These are phyloP conservation scores for Rhizoctonia solani DNA, from an alignment of 1,284 basidiomycete genomes.

Conservation along the genomic window DNA sequence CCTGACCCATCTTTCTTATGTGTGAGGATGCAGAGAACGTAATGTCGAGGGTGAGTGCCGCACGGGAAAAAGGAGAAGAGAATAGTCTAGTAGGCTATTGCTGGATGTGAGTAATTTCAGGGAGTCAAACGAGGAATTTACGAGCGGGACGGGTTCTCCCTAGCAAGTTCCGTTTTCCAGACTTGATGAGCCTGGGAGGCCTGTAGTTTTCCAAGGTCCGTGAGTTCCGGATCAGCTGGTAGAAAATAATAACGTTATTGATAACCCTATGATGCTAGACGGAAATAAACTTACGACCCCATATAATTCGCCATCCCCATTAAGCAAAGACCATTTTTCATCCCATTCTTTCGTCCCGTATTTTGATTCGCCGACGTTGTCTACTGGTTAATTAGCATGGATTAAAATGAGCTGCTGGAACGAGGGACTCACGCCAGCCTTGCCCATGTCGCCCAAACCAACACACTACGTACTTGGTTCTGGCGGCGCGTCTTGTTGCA, in stretches of 20 bases:
- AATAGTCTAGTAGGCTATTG: slow-evolving; percentile 62
- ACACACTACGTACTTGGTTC: slow-evolving; percentile 62
- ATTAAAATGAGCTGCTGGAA: too few species aligned
- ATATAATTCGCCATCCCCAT: slow-evolving; percentile 72
- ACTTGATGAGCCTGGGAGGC: slow-evolving; percentile 50
- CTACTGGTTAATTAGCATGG: slow-evolving; percentile 47
- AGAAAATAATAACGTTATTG: not conserved
- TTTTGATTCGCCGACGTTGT: slow-evolving; percentile 72
- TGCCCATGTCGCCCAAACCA: slow-evolving; percentile 72
- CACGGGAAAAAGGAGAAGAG: slow-evolving; percentile 73
- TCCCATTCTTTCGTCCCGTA: slow-evolving; percentile 63
- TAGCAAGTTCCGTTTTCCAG: slow-evolving; percentile 61
- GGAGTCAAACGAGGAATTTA: not conserved
- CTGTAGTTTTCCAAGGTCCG: slow-evolving; percentile 21
- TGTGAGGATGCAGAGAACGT: slow-evolving; percentile 56
- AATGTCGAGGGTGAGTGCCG: slow-evolving; percentile 67
- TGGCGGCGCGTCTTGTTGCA: slow-evolving; percentile 53
- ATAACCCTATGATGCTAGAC: not conserved
- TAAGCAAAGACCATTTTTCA: slow-evolving; percentile 64
- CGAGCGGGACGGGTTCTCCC: slow-evolving; percentile 54
- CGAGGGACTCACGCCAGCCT: slow-evolving; percentile 61
- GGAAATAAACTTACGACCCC: slow-evolving; percentile 67
- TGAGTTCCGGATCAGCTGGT: slow-evolving; percentile 15
- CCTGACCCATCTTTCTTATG: slow-evolving; percentile 38
- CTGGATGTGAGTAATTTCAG: not conserved